Evolutionary conservation across 2,329 filamentous ascomycete genomes (phyloP).

Genomic region (Fusarium longipes): DNA sequence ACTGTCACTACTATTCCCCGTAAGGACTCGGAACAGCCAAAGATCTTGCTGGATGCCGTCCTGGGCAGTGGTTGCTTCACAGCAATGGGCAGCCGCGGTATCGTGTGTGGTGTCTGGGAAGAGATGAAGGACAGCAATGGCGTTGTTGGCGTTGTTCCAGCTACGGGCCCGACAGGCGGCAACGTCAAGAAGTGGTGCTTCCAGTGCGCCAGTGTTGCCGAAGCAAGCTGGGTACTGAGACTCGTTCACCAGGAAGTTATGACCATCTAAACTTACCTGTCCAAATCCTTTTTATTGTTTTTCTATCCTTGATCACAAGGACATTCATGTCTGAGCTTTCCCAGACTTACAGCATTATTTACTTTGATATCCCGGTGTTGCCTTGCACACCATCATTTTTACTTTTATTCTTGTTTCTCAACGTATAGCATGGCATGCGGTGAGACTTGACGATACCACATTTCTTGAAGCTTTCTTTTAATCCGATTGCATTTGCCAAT

Average conservation of each 20-base stretch:
- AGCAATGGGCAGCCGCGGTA: slow-evolving; percentile 83
- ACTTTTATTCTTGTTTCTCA: slow-evolving; percentile 17
- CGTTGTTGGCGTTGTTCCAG: slow-evolving; percentile 63
- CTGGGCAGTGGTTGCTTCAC: slow-evolving; percentile 88
- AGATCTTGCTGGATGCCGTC: slow-evolving; percentile 83
- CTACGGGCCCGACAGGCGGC: slow-evolving; percentile 63
- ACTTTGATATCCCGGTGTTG: slow-evolving; percentile 44
- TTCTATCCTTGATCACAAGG: slow-evolving; percentile 16
- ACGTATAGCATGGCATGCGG: slow-evolving; percentile 4
- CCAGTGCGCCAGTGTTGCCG: slow-evolving; percentile 64
- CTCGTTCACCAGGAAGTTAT: slow-evolving; percentile 68
- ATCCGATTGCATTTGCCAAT: slow-evolving; percentile 25
- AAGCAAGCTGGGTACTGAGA: slow-evolving; percentile 67
- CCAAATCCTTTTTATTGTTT: slow-evolving; percentile 6
- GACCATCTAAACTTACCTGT: slow-evolving; percentile 45
- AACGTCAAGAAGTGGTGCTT: slow-evolving; percentile 73
- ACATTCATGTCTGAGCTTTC: slow-evolving; percentile 5
- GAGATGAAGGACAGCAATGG: slow-evolving; percentile 74
- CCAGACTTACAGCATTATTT: slow-evolving; percentile 20
- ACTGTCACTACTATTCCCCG: slow-evolving; percentile 79
- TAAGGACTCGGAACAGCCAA: slow-evolving; percentile 65
- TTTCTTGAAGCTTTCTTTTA: slow-evolving; percentile 22
- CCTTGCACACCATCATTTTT: slow-evolving; percentile 25
- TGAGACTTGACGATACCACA: slow-evolving; percentile 37
- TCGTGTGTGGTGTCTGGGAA: slow-evolving; percentile 90